Evolutionary conservation across 805 yeast species (phyloP).

Genomic region (Nakazawaea pomicola): DNA sequence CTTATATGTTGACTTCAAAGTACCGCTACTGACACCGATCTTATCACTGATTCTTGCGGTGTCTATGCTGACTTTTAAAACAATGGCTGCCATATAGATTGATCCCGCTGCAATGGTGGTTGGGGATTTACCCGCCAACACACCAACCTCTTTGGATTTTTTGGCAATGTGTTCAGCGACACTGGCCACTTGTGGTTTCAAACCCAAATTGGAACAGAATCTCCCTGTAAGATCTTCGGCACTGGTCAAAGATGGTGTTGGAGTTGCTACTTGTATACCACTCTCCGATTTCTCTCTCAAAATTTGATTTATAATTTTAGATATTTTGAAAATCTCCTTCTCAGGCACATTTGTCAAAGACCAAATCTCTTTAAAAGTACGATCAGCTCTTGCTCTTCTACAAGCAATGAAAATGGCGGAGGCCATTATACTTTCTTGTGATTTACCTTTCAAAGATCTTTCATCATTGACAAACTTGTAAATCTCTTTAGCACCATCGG

Average conservation of each 20-base stretch:
- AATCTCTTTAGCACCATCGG: constrained; percentile 96
- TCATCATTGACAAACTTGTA: constrained; percentile 89
- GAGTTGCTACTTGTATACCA: constrained; percentile 40
- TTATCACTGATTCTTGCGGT: constrained; percentile 84
- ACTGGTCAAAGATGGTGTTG: constrained; percentile 75
- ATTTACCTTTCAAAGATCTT: constrained; percentile 78
- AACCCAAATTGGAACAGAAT: constrained; percentile 92
- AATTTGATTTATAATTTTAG: constrained; percentile 67
- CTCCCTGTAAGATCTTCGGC: constrained; percentile 95
- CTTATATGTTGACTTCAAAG: constrained; percentile 88
- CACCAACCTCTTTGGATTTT: constrained; percentile 85
- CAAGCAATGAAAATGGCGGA: constrained; percentile 95
- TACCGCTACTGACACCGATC: constrained; percentile 96
- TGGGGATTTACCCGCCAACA: constrained; percentile 94
- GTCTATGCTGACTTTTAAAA: constrained; percentile 73
- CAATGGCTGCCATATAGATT: constrained; percentile 86
- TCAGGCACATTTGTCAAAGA: constrained; percentile 90
- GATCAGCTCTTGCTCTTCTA: constrained; percentile 86
- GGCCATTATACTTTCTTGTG: constrained; percentile 93
- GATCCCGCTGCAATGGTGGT: constrained; percentile 97
- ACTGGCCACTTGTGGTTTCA: constrained; percentile 76
- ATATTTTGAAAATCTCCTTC: constrained; percentile 90
- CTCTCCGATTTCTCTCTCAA: constrained; percentile 50
- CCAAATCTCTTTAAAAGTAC: constrained; percentile 94
- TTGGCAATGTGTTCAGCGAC: constrained; percentile 93